Evolutionary conservation across 352 stramenopile species (phyloP).

Genomic region (Aphanomyces stellatus): DNA sequence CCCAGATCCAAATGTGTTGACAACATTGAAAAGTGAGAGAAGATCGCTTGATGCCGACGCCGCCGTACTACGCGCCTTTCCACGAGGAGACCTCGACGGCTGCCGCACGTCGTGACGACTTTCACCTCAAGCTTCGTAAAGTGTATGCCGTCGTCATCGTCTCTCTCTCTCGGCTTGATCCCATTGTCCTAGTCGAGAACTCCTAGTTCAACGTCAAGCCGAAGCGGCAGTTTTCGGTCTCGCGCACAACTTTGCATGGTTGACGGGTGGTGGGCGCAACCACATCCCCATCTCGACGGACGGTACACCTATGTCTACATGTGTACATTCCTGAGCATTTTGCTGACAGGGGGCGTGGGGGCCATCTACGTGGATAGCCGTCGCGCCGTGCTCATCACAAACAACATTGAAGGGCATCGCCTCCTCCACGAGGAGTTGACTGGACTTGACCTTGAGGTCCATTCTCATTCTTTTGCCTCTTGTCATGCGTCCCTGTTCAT

Average conservation of each 20-base stretch:
- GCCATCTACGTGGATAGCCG: slow-evolving; percentile 51
- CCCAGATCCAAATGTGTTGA: not conserved
- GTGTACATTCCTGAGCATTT: too few relatives aligned
- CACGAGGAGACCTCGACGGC: not conserved
- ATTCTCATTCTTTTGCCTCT: not conserved
- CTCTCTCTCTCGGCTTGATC: not conserved
- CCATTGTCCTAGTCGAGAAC: slow-evolving; percentile 25
- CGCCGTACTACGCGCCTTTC: slow-evolving; percentile 1
- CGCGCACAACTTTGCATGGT: slow-evolving; percentile 58
- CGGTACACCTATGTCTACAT: slow-evolving; percentile 22
- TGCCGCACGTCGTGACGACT: not conserved
- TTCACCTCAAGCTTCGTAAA: slow-evolving; percentile 1
- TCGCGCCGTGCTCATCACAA: slow-evolving; percentile 48
- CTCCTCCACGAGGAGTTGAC: slow-evolving; percentile 59
- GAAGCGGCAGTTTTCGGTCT: slow-evolving; percentile 47
- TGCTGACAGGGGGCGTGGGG: slow-evolving; percentile 34
- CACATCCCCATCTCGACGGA: slow-evolving; percentile 65
- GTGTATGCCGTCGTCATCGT: not conserved
- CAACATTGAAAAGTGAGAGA: not conserved
- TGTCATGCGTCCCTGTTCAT: not conserved
- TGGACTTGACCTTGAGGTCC: slow-evolving; percentile 29
- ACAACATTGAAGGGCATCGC: slow-evolving; percentile 64
- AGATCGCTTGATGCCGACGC: slow-evolving; percentile 1
- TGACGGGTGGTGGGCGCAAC: slow-evolving; percentile 47
- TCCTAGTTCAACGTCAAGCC: slow-evolving; percentile 34